phyloP scores from a whole-genome alignment of 768 basidiomycete species.

The Boletus sensibilis region DNA sequence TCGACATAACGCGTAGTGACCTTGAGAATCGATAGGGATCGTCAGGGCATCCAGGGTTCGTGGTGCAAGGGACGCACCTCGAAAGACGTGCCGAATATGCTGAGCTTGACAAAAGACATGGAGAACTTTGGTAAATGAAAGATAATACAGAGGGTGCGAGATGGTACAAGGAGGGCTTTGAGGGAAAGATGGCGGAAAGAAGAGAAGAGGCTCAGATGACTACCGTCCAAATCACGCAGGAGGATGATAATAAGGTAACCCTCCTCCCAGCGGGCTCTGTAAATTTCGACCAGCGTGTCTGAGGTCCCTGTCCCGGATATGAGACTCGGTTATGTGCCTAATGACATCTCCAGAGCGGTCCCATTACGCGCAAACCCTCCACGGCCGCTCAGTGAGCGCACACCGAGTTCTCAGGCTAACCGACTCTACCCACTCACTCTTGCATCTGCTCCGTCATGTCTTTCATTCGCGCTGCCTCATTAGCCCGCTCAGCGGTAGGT shows the following conservation, averaged over 20 bases:
- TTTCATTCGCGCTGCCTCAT: constrained; percentile 38
- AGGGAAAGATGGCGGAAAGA: constrained; percentile 14
- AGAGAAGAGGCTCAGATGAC: constrained; percentile 11
- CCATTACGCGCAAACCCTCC: neutral
- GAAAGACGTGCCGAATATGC: constrained; percentile 97
- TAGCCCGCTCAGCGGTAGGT: constrained; percentile 45
- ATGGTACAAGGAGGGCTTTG: constrained; percentile 1
- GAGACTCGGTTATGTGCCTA: neutral
- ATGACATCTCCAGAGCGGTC: neutral
- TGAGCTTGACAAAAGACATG: constrained; percentile 97
- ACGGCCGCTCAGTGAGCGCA: neutral
- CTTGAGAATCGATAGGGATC: constrained; percentile 41
- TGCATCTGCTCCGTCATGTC: constrained; percentile 38
- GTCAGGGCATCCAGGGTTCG: constrained; percentile 14
- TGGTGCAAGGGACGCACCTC: constrained; percentile 54
- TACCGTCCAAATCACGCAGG: constrained; percentile 13
- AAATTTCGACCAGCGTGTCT: constrained; percentile 21
- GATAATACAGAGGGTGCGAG: neutral
- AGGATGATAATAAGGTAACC: constrained; percentile 14
- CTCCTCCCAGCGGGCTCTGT: constrained; percentile 9
- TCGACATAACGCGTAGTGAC: constrained; percentile 99
- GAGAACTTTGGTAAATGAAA: neutral
- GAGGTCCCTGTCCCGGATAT: constrained; percentile 15
- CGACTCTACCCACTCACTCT: neutral
- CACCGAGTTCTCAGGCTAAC: neutral